Percentiles rank a stretch among this genome's conserved stretches.
These are phyloP conservation scores for Chalciporus pseudorubinellus DNA, from an alignment of 768 basidiomycete genomes.

Conservation along the genomic window DNA sequence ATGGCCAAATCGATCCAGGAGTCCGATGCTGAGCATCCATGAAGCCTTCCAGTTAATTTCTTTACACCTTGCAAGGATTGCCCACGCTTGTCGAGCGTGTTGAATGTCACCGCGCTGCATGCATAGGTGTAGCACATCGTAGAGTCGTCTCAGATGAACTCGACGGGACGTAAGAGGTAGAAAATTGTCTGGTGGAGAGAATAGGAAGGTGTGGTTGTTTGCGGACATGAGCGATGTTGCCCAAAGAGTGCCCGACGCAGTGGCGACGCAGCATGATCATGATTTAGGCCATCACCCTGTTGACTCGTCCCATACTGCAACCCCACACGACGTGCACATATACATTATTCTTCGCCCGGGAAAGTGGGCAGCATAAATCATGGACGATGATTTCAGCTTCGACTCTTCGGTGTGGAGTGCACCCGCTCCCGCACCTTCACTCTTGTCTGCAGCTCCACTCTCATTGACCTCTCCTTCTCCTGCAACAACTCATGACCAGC, in stretches of 20 bases:
- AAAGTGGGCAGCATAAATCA: conserved; percentile 22
- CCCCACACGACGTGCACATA: conserved; percentile 12
- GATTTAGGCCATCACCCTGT: no score
- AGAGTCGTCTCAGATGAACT: conserved; percentile 70
- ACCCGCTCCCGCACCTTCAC: conserved; percentile 34
- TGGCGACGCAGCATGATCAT: no score
- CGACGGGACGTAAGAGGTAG: conserved; percentile 55
- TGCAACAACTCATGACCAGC: conserved; percentile 31
- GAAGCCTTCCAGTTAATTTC: conserved; percentile 72
- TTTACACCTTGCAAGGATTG: conserved; percentile 70
- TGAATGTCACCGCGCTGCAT: conserved; percentile 63
- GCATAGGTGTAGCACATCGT: conserved; percentile 70
- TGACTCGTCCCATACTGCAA: no score
- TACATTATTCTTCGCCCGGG: not conserved
- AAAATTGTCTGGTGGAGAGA: conserved; percentile 54
- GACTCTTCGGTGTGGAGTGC: conserved; percentile 74
- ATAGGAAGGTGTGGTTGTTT: conserved; percentile 52
- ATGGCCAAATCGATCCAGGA: conserved; percentile 42
- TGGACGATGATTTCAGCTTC: conserved; percentile 75
- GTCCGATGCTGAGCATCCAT: conserved; percentile 65
- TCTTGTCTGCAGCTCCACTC: conserved; percentile 26
- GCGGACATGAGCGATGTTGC: conserved; percentile 13
- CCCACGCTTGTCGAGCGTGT: conserved; percentile 70
- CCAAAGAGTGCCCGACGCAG: no score
- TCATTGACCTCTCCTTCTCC: conserved; percentile 28